Conservation (phyloP, 352 stramenopile genomes). For the Elongisporangium senticosum region DNA sequence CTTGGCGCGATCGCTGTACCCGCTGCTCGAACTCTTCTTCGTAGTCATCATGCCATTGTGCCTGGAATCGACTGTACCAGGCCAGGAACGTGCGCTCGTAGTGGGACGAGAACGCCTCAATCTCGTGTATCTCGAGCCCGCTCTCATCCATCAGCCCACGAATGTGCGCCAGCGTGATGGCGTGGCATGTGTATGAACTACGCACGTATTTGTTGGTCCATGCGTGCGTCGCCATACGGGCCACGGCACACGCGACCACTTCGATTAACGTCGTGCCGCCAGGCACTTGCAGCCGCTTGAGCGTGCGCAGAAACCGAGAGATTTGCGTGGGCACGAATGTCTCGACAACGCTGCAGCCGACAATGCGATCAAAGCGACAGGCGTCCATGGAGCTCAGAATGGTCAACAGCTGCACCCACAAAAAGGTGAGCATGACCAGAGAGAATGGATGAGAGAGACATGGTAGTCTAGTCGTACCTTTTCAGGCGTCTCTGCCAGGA, state of each 20-base stretch:
- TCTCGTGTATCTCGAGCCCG: conserved; percentile 61
- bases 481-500: conserved; percentile 52
- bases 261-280: conserved; percentile 59
- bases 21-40: conserved; percentile 4
- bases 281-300: conserved; percentile 55
- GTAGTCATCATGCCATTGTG: conserved; percentile 30
- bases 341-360: conserved; percentile 50
- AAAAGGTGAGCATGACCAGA: conserved; percentile 1
- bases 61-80: conserved; percentile 79
- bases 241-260: conserved; percentile 55
- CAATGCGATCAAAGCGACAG: conserved; percentile 68
- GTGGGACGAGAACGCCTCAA: conserved; percentile 64
- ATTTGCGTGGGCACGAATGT: conserved; percentile 33
- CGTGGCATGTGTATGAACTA: conserved; percentile 49
- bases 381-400: conserved; percentile 44
- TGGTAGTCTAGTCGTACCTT: conserved; percentile 23
- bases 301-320: conserved; percentile 48
- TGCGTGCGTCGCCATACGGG: conserved; percentile 61
- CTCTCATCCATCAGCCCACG: conserved; percentile 36
- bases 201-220: conserved; percentile 87
- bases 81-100: conserved; percentile 82
- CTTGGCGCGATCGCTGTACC: conserved; percentile 4
- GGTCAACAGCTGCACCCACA: conserved; percentile 31
- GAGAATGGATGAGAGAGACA: background rate
- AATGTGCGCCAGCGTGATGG: conserved; percentile 47